Evolutionary conservation across 2,329 filamentous ascomycete species (phyloP).

Genomic region (Ascomycota sp.): DNA sequence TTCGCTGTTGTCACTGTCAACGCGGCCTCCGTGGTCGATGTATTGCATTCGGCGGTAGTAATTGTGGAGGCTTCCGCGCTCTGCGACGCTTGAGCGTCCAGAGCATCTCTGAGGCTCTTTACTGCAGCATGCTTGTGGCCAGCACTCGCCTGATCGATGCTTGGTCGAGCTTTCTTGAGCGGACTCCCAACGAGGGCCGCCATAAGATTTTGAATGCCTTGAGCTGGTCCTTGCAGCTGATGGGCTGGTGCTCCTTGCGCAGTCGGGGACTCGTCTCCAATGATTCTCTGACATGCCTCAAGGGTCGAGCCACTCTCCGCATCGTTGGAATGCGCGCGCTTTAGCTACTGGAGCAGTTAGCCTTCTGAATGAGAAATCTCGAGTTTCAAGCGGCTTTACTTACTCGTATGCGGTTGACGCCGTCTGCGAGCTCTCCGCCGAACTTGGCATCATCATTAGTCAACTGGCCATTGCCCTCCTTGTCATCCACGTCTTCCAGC

Average conservation of each 20-base stretch:
- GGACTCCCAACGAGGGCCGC: slow-evolving; percentile 41
- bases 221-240: slow-evolving; percentile 8
- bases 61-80: slow-evolving; percentile 3
- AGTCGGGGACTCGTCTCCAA: slow-evolving; percentile 23
- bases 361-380: background rate
- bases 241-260: slow-evolving; percentile 2
- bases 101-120: slow-evolving; percentile 15
- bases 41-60: background rate
- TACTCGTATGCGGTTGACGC: slow-evolving; percentile 66
- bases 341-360: slow-evolving; percentile 28
- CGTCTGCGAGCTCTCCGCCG: slow-evolving; percentile 57
- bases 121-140: slow-evolving; percentile 9
- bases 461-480: slow-evolving; percentile 36
- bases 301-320: slow-evolving; percentile 26
- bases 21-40: background rate
- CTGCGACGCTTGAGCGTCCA: slow-evolving; percentile 11
- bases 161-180: slow-evolving; percentile 55
- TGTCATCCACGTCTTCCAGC: slow-evolving; percentile 43
- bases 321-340: slow-evolving; percentile 60
- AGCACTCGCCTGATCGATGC: slow-evolving; percentile 15
- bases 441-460: slow-evolving; percentile 52
- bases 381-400: slow-evolving; percentile 7
- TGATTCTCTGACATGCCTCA: slow-evolving; percentile 15
- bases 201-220: slow-evolving; percentile 12
- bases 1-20: background rate